Percentiles rank a stretch among this genome's conserved stretches.
Conservation (phyloP, 371 early-diverging fungal species). For the Dichotomocladium elegans region DNA sequence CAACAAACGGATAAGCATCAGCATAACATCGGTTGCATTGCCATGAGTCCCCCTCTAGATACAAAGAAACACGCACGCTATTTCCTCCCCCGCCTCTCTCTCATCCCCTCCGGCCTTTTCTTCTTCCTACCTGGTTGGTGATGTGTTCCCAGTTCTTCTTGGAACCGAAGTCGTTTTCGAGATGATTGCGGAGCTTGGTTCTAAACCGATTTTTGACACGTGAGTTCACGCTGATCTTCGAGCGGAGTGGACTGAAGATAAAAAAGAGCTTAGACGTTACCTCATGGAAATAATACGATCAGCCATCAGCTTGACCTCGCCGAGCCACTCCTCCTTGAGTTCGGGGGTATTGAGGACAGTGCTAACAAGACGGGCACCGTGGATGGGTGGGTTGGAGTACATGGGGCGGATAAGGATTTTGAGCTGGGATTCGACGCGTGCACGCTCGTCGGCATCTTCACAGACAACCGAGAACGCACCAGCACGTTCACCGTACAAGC, state of each 20-base stretch:
- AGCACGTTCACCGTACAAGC: conserved; percentile 97
- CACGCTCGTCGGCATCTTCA: conserved; percentile 74
- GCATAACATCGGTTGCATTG: too few relatives aligned
- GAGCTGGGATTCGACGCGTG: conserved; percentile 88
- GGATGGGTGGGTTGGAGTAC: conserved; percentile 97
- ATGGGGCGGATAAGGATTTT: conserved; percentile 95
- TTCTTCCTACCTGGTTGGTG: conserved; percentile 68
- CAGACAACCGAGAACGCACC: conserved; percentile 93
- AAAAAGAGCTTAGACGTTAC: not conserved
- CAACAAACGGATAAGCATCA: too few relatives aligned
- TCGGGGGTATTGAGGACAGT: conserved; percentile 77
- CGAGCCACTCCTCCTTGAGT: conserved; percentile 85
- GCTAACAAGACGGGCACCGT: conserved; percentile 93
- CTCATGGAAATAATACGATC: conserved; percentile 97
- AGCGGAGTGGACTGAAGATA: not conserved
- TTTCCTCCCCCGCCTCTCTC: too few relatives aligned
- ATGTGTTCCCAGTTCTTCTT: conserved; percentile 90
- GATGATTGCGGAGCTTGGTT: conserved; percentile 68
- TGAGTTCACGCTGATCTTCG: not conserved
- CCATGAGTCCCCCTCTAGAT: too few relatives aligned
- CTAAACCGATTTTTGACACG: conserved; percentile 8
- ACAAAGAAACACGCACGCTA: not conserved
- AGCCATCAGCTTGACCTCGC: conserved; percentile 95
- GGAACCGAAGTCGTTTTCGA: conserved; percentile 81
- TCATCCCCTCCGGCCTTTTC: too few relatives aligned